Evolutionary conservation across 2,329 filamentous ascomycete species (phyloP), one percentile per base, ranked within the genome.

Genomic region (Colletotrichum lindemuthianum): DNA sequence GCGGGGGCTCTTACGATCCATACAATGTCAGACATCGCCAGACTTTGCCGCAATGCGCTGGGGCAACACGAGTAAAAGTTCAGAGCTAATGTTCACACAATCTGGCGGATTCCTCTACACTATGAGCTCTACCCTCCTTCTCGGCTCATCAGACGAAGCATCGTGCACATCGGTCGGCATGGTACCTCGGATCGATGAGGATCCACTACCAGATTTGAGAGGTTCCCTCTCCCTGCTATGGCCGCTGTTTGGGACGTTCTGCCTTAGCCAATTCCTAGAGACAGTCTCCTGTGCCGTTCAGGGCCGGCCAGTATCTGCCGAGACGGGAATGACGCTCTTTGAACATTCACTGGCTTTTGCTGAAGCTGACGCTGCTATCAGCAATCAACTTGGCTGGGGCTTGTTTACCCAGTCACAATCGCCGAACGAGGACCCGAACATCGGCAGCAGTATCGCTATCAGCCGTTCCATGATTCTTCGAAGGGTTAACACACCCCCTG

Each of bases 311-410:
- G 86, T 92, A 0, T 87, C 91, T 67, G 90, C 92, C 0, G 96
- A 98, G 78, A 96, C 93, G 1, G 94, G 93, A 15, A 97, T 98
- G 92, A 97, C 94, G 0, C 86, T 97, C 2, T 97, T 98, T 72
- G 96, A 99, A 75, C 94, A 97, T 73, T 97, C 94, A 0, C 83
- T 99, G 8, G 95, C 95, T 2, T 99, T 98, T 78, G 93, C 95
- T 10, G 96, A 99, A 77, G 95, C 95, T 8, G 96, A 99, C 75
- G 90, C 92, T 36, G 91, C 94, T 68, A 89, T 97, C 49, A 90
- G 89, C 70, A 92, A 90, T 69, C 91, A 93, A 54, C 85, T 97
- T 12, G 90, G 90, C 11, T 87, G 93, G 76, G 88, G 90, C 0
- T 71, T 88, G 1, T 90, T 92, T 71, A 82, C 68, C 73, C 84